Conservation (phyloP, 768 basidiomycete species). For the Thelephora ganbajun region DNA sequence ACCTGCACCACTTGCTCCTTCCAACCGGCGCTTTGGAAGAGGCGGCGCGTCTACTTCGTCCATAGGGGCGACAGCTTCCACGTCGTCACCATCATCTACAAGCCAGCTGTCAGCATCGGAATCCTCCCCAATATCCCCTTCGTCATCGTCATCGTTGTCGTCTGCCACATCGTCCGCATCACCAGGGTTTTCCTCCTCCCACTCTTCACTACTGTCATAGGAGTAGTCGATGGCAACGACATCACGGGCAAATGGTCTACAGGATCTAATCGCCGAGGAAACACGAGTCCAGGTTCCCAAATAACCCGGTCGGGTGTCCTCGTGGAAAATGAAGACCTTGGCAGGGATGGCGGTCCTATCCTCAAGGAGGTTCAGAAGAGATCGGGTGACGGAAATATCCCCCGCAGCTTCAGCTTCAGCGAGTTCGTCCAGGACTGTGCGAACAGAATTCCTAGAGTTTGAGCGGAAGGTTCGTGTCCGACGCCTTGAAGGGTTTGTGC, state of each 20-base stretch:
- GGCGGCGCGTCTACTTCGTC: slow-evolving; percentile 25
- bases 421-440: slow-evolving; percentile 43
- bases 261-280: slow-evolving; percentile 66
- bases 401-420: slow-evolving; percentile 69
- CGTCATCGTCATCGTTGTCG: slow-evolving; percentile 46
- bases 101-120: slow-evolving; percentile 74
- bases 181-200: slow-evolving; percentile 75
- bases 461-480: slow-evolving; percentile 15
- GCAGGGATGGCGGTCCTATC: slow-evolving; percentile 51
- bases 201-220: slow-evolving; percentile 92
- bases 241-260: slow-evolving; percentile 75
- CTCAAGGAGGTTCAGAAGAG: slow-evolving; percentile 44
- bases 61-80: slow-evolving; percentile 24
- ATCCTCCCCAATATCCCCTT: slow-evolving; percentile 49
- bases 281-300: slow-evolving; percentile 88
- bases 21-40: slow-evolving; percentile 17
- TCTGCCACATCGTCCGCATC: slow-evolving; percentile 68
- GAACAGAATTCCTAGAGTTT: slow-evolving; percentile 23
- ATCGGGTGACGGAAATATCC: slow-evolving; percentile 53
- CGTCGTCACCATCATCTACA: slow-evolving; percentile 57
- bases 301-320: slow-evolving; percentile 84
- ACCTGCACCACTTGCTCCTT: slow-evolving; percentile 27
- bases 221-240: slow-evolving; percentile 69
- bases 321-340: slow-evolving; percentile 74
- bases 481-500: slow-evolving; percentile 17